Base-by-base conservation (phyloP, 2,329 filamentous ascomycete species). In the Pseudocercospora crystallina region DNA sequence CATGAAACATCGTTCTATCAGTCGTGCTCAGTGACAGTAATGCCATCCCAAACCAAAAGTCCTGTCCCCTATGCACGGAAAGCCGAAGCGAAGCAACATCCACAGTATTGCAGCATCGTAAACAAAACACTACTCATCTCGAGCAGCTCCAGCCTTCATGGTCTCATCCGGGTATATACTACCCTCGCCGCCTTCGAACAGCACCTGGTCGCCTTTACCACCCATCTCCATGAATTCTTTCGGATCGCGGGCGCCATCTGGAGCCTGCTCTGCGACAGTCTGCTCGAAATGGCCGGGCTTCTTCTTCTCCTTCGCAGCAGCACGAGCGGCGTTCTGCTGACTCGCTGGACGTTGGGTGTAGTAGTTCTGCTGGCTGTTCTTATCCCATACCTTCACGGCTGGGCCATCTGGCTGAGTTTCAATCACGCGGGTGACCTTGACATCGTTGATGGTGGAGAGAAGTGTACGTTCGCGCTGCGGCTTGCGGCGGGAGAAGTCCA, bases 401-500 rank as follows among this genome's bases (percentile, higher is more conserved):
- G 79, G 74, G 51, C 82, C 78, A 41, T 80, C 74, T 31, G 73
- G 69, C 47, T 80, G 72, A 15, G 78, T 75, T 14, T 81, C 73
- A 5, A 86, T 80, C 13, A 86, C 76, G 53, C 80, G 73, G 53
- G 77, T 76, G 57, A 85, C 73, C 65, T 81, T 73, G 65, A 94
- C 81, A 43, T 89, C 82, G 69, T 96, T 95, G 69, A 95, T 81
- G 42, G 81, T 84, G 61, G 87, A 86, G 33, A 99, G 79, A 47
- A 97, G 73, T 0, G 94, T 99, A 41, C 94, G 84, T 72, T 97
- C 89, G 11, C 94, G 84, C 20, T 80, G 76, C 0, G 90, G 73
- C 57, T 91, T 94, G 58, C 92, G 84, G 61, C 86, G 87, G 20
- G 86, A 84, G 67, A 99, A 91, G 60, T 94, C 90, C 8, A 99